Conservation (phyloP, 345 rosid genomes). For the Bruguiera parviflora region DNA sequence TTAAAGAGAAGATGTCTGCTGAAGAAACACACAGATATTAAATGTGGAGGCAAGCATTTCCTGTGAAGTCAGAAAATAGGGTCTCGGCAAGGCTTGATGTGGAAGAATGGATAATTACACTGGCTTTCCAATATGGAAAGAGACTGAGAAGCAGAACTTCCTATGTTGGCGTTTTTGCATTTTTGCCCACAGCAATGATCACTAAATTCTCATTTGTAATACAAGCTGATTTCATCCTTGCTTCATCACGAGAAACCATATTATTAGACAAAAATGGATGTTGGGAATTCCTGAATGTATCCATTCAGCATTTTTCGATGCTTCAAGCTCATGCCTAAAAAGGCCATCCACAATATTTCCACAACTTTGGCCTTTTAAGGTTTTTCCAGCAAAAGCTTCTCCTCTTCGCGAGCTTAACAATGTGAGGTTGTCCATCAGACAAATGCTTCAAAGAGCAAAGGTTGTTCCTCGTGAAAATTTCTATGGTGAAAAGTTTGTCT, state of each 20-base stretch:
- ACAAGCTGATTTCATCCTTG: constrained; percentile 14
- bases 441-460: background rate
- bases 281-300: constrained; percentile 8
- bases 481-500: background rate
- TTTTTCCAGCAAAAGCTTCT: constrained; percentile 6
- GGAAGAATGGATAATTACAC: constrained; percentile 10
- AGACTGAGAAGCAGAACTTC: background rate
- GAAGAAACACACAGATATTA: constrained; percentile 7
- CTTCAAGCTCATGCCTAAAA: background rate
- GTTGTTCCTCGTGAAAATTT: constrained; percentile 7
- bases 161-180: constrained; percentile 1
- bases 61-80: constrained; percentile 4
- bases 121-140: constrained; percentile 13
- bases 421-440: background rate
- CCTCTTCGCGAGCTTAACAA: background rate
- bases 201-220: constrained; percentile 9
- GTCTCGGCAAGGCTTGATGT: background rate
- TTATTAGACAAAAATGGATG: constrained; percentile 14
- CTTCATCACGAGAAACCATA: constrained; percentile 5
- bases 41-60: constrained; percentile 15
- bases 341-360: background rate
- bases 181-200: background rate
- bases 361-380: background rate
- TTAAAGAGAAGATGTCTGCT: background rate
- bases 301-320: constrained; percentile 1